Evolutionary conservation across 805 yeast genomes (phyloP), one percentile per base, ranked within the genome.

Genomic region (Geotrichum ghanense): DNA sequence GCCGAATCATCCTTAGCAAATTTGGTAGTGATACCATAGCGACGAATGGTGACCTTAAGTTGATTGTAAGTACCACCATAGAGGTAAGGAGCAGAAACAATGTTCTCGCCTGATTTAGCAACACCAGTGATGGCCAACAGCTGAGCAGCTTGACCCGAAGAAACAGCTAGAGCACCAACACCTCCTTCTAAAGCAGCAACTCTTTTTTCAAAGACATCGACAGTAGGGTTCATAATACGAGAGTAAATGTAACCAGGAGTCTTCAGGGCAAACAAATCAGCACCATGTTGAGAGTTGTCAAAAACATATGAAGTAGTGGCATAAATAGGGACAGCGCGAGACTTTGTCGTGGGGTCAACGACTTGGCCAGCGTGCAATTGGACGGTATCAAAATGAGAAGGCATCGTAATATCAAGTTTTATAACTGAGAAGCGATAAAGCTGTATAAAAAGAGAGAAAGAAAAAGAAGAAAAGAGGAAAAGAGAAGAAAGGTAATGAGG

Each of bases 131-230:
- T 71, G 19, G 96, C 95, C 49, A 83, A 62, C 54, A 87, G 78
- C 65, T 89, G 96, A 22, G 97, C 97, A 46, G 97, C 90, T 69
- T 89, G 96, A 51, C 98, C 98, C n/a, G 97, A 88, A 20, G 95
- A 66, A 22, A 83, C 81, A 4, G 95, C 94, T 47, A 90, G 68
- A 3, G 95, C 97, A 50, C 83, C 95, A 45, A 79, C 81, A 60
- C 97, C 98, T 48, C 83, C 82, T 68, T 90, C 98, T 50, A 90
- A 75, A 45, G 94, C 94, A 46, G 96, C 94, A 50, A 90, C 74
- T 69, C 98, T 77, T 63, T 84, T 78, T 68, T 90, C 98, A 52
- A 90, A 83, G 22, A 84, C 90, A 57, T 83, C 95, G 49, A 75
- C 81, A 50, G 98, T 90, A 52, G 98, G 98, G 70, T 90, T 90